Base-by-base conservation (phyloP, 2,329 filamentous ascomycete genomes). In the Botryotinia narcissicola region DNA sequence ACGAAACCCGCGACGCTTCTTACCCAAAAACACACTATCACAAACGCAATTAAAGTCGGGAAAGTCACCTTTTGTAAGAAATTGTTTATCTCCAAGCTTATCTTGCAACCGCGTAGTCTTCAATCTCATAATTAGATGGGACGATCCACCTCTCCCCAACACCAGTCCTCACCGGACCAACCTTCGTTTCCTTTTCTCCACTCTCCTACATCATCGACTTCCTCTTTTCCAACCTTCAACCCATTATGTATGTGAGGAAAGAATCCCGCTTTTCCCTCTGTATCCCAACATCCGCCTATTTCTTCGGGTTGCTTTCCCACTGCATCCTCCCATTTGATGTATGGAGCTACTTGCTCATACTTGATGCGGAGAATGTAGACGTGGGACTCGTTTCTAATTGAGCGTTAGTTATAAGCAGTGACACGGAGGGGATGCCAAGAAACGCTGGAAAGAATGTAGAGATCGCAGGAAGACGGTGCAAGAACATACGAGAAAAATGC, bases 231-330 rank as follows among this genome's bases (percentile, higher is more conserved):
- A 32, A 80, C 42, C 57, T 74, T 78, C 67, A 79, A 72, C 32
- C 72, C 76, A 72, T 79, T 78, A 75, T 80, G 77, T 59, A 80
- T 74, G 73, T 80, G 79, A 32, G 79, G 78, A 68, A 80, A 80
- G 4, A 76, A 78, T 0, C 77, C 77, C 14, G 63, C 72, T 32
- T 72, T 70, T 1, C 74, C 77, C n/a, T 79, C 73, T 10, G 73
- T 74, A 75, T 80, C 78, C 79, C 79, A 80, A 61, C 74, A 74
- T 18, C 76, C 75, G 1, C 77, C 77, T 20, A 75, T 71, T 59
- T 78, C 77, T 40, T 77, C 75, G 10, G 78, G 72, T 10, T 62
- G 46, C 54, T 79, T 77, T 5, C 78, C 78, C 1, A 60, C 51
- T 14, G 75, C 64, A 73, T 78, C 73, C 71, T 79, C 78, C 78